These are phyloP conservation scores for Hypoxylon intermedium DNA, from an alignment of 495 filamentous ascomycete species.

Conservation along the genomic window DNA sequence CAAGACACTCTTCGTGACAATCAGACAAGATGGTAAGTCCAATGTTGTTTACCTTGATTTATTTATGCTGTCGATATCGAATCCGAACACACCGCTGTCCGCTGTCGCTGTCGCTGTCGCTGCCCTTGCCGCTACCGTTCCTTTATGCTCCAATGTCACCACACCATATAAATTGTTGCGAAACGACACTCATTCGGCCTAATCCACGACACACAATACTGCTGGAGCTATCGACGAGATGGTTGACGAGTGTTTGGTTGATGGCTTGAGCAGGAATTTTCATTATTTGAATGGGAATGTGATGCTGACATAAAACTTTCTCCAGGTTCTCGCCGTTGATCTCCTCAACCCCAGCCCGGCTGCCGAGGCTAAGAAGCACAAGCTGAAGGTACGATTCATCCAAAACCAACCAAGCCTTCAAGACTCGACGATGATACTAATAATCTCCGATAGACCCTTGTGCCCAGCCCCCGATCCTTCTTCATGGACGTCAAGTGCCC, in stretches of 20 bases:
- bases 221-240: not conserved
- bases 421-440: conserved; percentile 30
- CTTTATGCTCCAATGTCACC: too few relatives aligned
- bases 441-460: conserved; percentile 70
- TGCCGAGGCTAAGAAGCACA: conserved; percentile 97
- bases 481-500: conserved; percentile 99
- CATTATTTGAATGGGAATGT: conserved; percentile 1
- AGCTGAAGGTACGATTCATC: conserved; percentile 85
- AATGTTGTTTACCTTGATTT: conserved; percentile 35
- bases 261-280: conserved; percentile 14
- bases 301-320: conserved; percentile 50
- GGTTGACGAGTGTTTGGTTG: conserved; percentile 6
- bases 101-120: too few relatives aligned
- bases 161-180: too few relatives aligned
- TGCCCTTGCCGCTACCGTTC: too few relatives aligned
- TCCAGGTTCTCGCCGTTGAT: conserved; percentile 99
- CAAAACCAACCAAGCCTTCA: not conserved
- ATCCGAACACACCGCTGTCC: conserved; percentile 3
- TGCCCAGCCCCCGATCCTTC: conserved; percentile 95
- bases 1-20: conserved; percentile 43
- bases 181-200: not conserved
- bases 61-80: conserved; percentile 1
- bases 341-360: conserved; percentile 97
- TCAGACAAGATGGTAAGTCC: conserved; percentile 67
- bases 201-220: not conserved